Evolutionary conservation across 1,284 basidiomycete genomes (phyloP).

Genomic region (Leccinum pallidistipes): DNA sequence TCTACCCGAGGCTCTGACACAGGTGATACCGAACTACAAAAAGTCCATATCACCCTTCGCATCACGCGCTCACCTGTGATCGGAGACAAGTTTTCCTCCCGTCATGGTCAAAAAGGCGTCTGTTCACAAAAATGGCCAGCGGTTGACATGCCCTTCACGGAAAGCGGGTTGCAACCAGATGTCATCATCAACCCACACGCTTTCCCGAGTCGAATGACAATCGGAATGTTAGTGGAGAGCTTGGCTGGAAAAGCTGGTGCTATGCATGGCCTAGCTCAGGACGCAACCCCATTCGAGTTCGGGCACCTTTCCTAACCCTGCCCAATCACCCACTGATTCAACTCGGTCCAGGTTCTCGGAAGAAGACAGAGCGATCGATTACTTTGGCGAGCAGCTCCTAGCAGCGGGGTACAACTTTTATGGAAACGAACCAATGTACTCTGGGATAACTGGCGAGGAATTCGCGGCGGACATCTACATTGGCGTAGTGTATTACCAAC

Average conservation of each 20-base stretch:
- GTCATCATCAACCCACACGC: constrained; percentile 99
- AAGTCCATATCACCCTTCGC: constrained; percentile 91
- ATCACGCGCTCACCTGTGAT: constrained; percentile 97
- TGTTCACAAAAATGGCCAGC: constrained; percentile 99
- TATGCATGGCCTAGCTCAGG: constrained; percentile 97
- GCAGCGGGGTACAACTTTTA: constrained; percentile 98
- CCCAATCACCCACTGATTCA: constrained; percentile 13
- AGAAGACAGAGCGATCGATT: constrained; percentile 93
- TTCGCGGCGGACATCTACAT: constrained; percentile 99
- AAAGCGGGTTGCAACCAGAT: constrained; percentile 99
- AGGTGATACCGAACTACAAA: constrained; percentile 88
- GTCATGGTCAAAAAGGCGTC: constrained; percentile 99
- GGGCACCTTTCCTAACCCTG: constrained; percentile 26
- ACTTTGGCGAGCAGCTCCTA: constrained; percentile 94
- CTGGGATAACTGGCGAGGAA: constrained; percentile 97
- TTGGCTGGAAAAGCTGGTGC: constrained; percentile 98
- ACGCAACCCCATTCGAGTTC: constrained; percentile 96
- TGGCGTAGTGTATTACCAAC: constrained; percentile 98
- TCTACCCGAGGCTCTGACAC: constrained; percentile 69
- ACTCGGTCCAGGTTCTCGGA: constrained; percentile 78
- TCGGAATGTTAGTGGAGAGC: constrained; percentile 99
- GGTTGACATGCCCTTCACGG: constrained; percentile 98
- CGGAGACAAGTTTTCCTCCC: constrained; percentile 98
- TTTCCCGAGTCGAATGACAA: constrained; percentile 99
- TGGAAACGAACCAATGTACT: constrained; percentile 99